These are phyloP conservation scores for Venturia asperata DNA, from an alignment of 2,329 filamentous ascomycete genomes.

Conservation along the genomic window DNA sequence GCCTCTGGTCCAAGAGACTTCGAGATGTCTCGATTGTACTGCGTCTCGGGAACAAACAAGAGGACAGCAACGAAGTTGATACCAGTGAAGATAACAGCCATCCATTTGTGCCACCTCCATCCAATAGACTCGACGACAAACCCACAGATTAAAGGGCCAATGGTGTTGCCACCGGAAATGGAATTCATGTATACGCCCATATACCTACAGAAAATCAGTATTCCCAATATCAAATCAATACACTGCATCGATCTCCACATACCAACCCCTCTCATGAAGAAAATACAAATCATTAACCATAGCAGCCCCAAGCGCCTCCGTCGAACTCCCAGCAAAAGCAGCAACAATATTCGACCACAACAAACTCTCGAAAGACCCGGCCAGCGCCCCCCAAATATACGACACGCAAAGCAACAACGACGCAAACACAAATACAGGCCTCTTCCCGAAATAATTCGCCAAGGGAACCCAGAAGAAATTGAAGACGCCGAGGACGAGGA, in stretches of 20 bases:
- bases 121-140: constrained; percentile 69
- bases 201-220: constrained; percentile 29
- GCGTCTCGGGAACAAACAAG: constrained; percentile 78
- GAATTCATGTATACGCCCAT: constrained; percentile 75
- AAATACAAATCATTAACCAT: constrained; percentile 85
- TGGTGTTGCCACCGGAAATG: constrained; percentile 62
- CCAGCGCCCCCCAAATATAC: constrained; percentile 43
- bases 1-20: constrained; percentile 10
- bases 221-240: too few relatives aligned
- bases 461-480: constrained; percentile 49
- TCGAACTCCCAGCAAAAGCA: constrained; percentile 40
- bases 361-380: constrained; percentile 36
- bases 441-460: constrained; percentile 42
- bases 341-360: constrained; percentile 42
- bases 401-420: constrained; percentile 39
- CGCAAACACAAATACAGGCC: constrained; percentile 41
- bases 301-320: constrained; percentile 79
- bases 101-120: constrained; percentile 83
- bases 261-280: constrained; percentile 74
- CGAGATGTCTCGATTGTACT: constrained; percentile 51
- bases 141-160: constrained; percentile 83
- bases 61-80: constrained; percentile 63
- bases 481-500: constrained; percentile 44
- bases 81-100: constrained; percentile 77
- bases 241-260: not conserved